Evolutionary conservation across 2,329 filamentous ascomycete genomes (phyloP), one percentile per base, ranked within the genome.

Genomic region (Beauveria sp.): DNA sequence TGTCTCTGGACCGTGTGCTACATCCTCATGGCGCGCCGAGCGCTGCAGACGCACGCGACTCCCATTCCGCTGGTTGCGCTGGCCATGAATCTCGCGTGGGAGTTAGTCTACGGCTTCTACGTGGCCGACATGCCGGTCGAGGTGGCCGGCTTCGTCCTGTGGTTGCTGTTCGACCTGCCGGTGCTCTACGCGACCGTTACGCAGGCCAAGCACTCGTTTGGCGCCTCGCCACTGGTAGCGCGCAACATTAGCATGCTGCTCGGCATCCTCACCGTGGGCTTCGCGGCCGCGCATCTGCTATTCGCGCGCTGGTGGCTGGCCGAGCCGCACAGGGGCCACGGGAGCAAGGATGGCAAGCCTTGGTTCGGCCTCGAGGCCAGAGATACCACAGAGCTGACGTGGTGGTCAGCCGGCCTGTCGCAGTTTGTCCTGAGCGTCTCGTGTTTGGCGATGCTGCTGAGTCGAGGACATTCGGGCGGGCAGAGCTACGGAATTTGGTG

Each of bases 81-180:
- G 10, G 75, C 75, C 16, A 66, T 78, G 66, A 83, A 84, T 62
- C 73, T 82, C 40, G 76, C 75, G 1, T 83, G 80, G 80, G 80
- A 83, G 66, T 67, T 80, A 3, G 71, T 83, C 59, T 80, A 79
- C 68, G 74, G 74, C 2, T 69, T 80, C 26, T 78, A 73, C 64
- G 77, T 82, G 18, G 72, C 75, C 61, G 79, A 81, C 62, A 68
- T 71, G 5, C 66, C 68, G 1, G 66, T 79, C 10, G 80, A 83
- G 65, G 70, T 70, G 14, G 64, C 70, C 18, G 77, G 78, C 30
- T 81, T 82, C 67, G 65, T 63, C 0, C 63, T 77, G 55, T 83
- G 81, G 80, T 71, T 83, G 37, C 47, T 80, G 3, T 73, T 83
- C 18, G 80, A 83, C 68, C 62, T 78, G 14, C 73, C 73, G 3